phyloP scores from a whole-genome alignment of 371 early-diverging fungal species.

The Syncephalastrum monosporum region DNA sequence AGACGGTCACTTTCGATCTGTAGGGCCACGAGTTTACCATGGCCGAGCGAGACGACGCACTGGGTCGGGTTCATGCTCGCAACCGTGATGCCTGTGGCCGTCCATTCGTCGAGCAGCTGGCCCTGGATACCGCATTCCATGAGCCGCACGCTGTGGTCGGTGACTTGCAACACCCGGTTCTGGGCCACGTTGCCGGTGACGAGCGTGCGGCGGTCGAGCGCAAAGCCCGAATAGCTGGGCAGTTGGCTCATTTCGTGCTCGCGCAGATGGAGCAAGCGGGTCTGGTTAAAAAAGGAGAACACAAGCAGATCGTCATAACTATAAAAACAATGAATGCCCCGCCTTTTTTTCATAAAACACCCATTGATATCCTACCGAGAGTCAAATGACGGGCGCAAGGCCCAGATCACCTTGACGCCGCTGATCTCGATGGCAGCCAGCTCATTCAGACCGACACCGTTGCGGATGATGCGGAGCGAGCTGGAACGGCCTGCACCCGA shows the following conservation, averaged over 20 bases:
- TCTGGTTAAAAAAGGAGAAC: constrained; percentile 59
- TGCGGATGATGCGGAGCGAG: constrained; percentile 80
- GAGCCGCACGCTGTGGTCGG: constrained; percentile 38
- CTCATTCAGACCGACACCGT: constrained; percentile 86
- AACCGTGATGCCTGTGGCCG: constrained; percentile 56
- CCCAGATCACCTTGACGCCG: constrained; percentile 78
- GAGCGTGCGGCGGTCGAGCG: constrained; percentile 34
- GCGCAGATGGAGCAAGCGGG: constrained; percentile 30
- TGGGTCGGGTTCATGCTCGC: constrained; percentile 63
- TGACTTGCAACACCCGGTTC: constrained; percentile 39
- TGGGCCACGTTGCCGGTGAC: constrained; percentile 34
- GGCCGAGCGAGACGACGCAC: constrained; percentile 66
- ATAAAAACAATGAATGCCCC: not conserved
- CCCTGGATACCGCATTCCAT: constrained; percentile 26
- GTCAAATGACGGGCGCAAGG: constrained; percentile 49
- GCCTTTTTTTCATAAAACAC: not conserved
- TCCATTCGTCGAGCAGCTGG: constrained; percentile 54
- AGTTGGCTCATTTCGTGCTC: constrained; percentile 34
- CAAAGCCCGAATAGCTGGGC: constrained; percentile 30
- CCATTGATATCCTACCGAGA: constrained; percentile 13
- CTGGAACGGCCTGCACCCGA: constrained; percentile 80
- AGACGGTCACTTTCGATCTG: constrained; percentile 46
- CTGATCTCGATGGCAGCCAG: constrained; percentile 63
- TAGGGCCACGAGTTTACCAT: constrained; percentile 59
- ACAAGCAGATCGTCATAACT: constrained; percentile 53